Base-by-base conservation (phyloP, 108 stramenopile genomes). In the Craspedostauros australis region DNA sequence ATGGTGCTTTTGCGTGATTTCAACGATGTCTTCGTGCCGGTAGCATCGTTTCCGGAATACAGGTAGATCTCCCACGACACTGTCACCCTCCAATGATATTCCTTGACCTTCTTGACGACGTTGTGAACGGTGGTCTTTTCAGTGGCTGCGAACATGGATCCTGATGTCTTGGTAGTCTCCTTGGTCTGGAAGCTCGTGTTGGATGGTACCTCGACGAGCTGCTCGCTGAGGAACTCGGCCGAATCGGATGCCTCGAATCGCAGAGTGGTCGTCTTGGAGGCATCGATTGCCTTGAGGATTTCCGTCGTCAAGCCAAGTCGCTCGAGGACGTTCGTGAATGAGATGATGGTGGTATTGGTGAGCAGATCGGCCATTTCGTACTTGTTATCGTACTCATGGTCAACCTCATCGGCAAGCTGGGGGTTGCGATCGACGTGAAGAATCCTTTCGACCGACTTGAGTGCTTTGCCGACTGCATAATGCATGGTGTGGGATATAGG, bases 341-440 rank as follows among this genome's bases (percentile, higher is more conserved):
- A 66, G 9, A 82, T 79, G 16, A 88, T 64, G 18, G 84, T 66
- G 3, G 68, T 71, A 46, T 88, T 91, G 15, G 82, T 71, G 22
- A 76, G 37, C 24, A 54, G 36, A 39, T 88, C 60, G 16, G 80
- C 86, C 22, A 91, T 44, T 4, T 39, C 68, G 61, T 70, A 91
- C 66, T 91, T 91, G 57, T 79, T 78, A 12, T 57, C 68, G 46
- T 88, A 91, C 2, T 54, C 57, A 55, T 91, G 85, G 25, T 85
- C 68, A 11, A 61, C 60, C 23, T 74, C 73, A 25, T 61, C 56
- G 4, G 73, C 69, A 23, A 64, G 46, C 15, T 54, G 69, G 6
- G 68, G 68, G 46, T 62, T 49, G 5, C 72, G 64, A 30, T 63
- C 42, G 37, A 47, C 39, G 22, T 73, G 69, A 33, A 79, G 38